These are phyloP conservation scores for Sporisorium exsertum DNA, from an alignment of 1,284 basidiomycete species.

Conservation along the genomic window DNA sequence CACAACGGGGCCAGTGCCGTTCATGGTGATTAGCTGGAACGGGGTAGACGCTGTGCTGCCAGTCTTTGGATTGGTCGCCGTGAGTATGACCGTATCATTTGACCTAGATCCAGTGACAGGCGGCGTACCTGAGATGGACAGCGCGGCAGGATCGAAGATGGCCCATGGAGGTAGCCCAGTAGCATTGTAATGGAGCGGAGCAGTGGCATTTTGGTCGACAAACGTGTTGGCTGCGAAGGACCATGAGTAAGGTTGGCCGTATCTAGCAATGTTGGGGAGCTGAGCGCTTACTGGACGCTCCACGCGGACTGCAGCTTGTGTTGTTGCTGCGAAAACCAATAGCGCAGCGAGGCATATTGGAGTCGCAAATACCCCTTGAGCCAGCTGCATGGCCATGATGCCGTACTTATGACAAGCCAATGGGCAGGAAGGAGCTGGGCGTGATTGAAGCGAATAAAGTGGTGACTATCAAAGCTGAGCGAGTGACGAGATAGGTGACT, in stretches of 20 bases:
- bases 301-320: conserved; percentile 36
- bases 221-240: conserved; percentile 60
- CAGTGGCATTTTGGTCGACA: conserved; percentile 27
- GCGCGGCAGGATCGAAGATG: conserved; percentile 46
- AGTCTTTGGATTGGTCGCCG: conserved; percentile 30
- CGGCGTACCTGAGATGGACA: conserved; percentile 57
- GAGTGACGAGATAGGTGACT: not conserved
- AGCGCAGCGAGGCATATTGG: conserved; percentile 12
- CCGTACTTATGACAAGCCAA: not conserved
- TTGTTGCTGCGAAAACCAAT: not conserved
- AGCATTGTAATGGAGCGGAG: conserved; percentile 33
- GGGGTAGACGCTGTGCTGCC: conserved; percentile 23
- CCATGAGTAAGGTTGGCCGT: conserved; percentile 55
- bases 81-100: conserved; percentile 21
- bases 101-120: conserved; percentile 9
- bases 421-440: not conserved
- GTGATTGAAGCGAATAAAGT: not conserved
- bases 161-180: conserved; percentile 60
- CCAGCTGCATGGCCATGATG: conserved; percentile 5
- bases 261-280: conserved; percentile 59
- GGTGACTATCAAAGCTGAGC: not conserved
- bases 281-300: conserved; percentile 47
- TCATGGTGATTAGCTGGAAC: conserved; percentile 54
- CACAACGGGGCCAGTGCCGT: conserved; percentile 54
- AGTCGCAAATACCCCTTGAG: not conserved